Base-by-base conservation (phyloP, 768 basidiomycete species). In the Hemileccinum rubropunctum region DNA sequence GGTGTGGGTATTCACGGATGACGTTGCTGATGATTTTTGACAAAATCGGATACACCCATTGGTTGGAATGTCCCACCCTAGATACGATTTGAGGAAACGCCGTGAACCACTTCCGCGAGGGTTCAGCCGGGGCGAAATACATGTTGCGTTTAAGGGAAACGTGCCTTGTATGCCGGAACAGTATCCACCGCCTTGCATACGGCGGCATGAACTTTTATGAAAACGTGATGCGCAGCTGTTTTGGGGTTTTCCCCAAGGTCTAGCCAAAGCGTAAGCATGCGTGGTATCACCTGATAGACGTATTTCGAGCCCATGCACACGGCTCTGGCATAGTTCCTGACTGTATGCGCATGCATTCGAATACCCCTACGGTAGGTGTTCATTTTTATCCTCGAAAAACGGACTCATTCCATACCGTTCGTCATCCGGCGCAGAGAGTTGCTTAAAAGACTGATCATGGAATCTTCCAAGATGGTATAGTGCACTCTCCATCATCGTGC, bases 31-130 rank as follows among this genome's bases (percentile, higher is more conserved):
- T 92, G 30, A 98, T 77, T 41, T 64, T 69, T 3, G 78, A 74
- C 18, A 99, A 71, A 3, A 83, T 67, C 0, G 63, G 67, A 61
- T 80, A 85, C 3, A 92, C 85, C 1, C 73, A 74, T 11, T 67
- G 55, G 58, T 89, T 86, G 4, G 66, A 70, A 56, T 97, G 91
- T 12, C 86, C 88, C 28, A 99, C 86, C 8, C 97, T 83, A 13
- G 95, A 98, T 13, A 95, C 92, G 45, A 98, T 91, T 74, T 98
- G 97, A 3, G 95, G 94, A 55, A 98, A 95, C 1, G 93, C 95
- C 0, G 89, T 94, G 58, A 84, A 88, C 93, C 95, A 98, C 94
- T 98, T 41, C 14, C 45, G 40, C 20, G 4, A 44, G 53, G 5
- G 11, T 37, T 64, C 38, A 53, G 38, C 48, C 37, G 57, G 38